phyloP scores from a whole-genome alignment of 805 yeast genomes.

The Spencermartinsiella europaea region DNA sequence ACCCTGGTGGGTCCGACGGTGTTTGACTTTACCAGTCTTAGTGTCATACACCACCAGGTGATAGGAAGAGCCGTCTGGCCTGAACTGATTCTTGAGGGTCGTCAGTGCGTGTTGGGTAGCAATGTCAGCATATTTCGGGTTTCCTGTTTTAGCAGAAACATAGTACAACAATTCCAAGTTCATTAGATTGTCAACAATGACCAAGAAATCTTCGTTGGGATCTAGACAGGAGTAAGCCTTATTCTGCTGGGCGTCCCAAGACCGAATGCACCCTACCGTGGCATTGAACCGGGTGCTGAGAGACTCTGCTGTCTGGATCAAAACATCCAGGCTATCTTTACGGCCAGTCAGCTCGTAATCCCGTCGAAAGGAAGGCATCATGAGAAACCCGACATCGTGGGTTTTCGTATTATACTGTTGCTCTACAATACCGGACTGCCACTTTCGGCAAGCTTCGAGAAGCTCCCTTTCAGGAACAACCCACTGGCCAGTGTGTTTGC shows the following conservation, averaged over 20 bases:
- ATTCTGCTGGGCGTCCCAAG: constrained; percentile 27
- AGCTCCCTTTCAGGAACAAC: neutral
- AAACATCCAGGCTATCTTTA: constrained; percentile 17
- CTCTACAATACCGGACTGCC: constrained; percentile 2
- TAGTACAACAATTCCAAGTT: constrained; percentile 27
- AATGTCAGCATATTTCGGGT: constrained; percentile 23
- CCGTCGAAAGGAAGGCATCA: constrained; percentile 26
- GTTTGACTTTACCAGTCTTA: constrained; percentile 22
- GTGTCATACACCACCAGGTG: constrained; percentile 27
- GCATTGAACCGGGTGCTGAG: constrained; percentile 24
- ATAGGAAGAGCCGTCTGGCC: constrained; percentile 26
- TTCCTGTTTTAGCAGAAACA: constrained; percentile 27
- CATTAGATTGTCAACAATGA: constrained; percentile 25
- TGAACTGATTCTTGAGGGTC: constrained; percentile 26
- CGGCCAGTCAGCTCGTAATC: constrained; percentile 22
- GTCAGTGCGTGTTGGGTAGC: constrained; percentile 31
- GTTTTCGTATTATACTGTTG: constrained; percentile 19
- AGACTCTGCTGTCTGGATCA: constrained; percentile 26
- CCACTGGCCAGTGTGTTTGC: neutral
- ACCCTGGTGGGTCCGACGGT: constrained; percentile 28
- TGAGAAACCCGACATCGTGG: constrained; percentile 30
- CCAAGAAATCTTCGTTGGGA: constrained; percentile 24
- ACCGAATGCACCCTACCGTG: constrained; percentile 25
- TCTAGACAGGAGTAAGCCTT: constrained; percentile 14
- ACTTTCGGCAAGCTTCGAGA: neutral